Evolutionary conservation across 2,329 filamentous ascomycete species (phyloP), one percentile per base, ranked within the genome.

Genomic region (Paraphoma chrysanthemicola): DNA sequence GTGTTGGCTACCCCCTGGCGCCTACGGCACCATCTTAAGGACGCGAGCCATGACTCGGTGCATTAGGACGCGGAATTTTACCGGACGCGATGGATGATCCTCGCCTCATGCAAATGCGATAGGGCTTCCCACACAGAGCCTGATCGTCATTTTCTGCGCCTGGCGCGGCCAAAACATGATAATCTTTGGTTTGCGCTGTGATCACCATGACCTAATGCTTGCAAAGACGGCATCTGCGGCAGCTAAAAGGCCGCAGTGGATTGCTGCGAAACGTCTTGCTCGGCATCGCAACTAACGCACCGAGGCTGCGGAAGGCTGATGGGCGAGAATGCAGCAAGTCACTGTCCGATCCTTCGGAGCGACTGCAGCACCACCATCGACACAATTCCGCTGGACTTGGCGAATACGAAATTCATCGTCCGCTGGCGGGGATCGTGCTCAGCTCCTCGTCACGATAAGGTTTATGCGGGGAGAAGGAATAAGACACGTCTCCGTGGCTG

Each of bases 41-140:
- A 57, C 50, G 53, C 48, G 16, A 14, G 44, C 54, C 63, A 68
- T 73, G 72, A 73, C 69, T 74, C 70, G 62, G 50, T 51, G 45
- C 55, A 48, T 50, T 49, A 50, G 59, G 48, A 44, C 53, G 49
- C 45, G 44, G 53, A 48, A 52, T 65, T 66, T 57, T 65, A 60
- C 66, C 62, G 60, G 56, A 57, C 56, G 48, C 60, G 59, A 62
- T 52, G 36, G 63, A 49, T 54, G 64, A 72, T 73, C 67, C 53
- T 58, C 60, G 59, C 51, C 56, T 48, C 44, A 45, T 53, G 45
- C 30, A 48, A 55, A 39, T 48, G 28, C 44, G 23, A 62, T 61
- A 53, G 53, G 53, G 46, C 50, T 57, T 51, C 53, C 29, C 48
- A 52, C 30, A 30, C 33, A 44, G 47, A 57, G 55, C 45, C 54